A percentile compares a stretch with the other conserved stretches of the same genome.
Conservation (phyloP, 306 rosid species). For the Vachellia collinsii region DNA sequence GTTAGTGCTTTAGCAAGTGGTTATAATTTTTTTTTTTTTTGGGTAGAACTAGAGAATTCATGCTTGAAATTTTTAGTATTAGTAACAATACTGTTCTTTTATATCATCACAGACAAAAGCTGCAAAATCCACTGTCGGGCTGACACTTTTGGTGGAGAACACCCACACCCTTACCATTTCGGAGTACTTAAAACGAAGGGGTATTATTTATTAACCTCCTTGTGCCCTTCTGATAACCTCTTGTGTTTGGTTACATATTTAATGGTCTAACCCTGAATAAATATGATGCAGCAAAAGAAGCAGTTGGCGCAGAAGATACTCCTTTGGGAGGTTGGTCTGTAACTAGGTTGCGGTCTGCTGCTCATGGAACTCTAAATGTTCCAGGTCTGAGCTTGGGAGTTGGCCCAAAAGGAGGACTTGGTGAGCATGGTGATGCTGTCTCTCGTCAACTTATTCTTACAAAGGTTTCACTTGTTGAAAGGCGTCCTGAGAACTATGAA, state of each 20-base stretch:
- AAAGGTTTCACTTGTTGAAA: slow-evolving; percentile 91
- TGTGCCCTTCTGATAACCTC: slow-evolving; percentile 16
- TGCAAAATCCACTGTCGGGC: slow-evolving; percentile 87
- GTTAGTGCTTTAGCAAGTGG: slow-evolving; percentile 16
- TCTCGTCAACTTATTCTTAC: slow-evolving; percentile 98
- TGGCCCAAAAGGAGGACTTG: slow-evolving; percentile 99
- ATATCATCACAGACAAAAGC: slow-evolving; percentile 79
- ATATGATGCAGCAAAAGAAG: slow-evolving; percentile 79
- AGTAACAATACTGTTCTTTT: slow-evolving; percentile 31
- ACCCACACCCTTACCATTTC: slow-evolving; percentile 73
- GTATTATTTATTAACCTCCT: slow-evolving; percentile 50
- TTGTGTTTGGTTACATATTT: slow-evolving; percentile 17
- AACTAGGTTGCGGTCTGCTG: slow-evolving; percentile 95
- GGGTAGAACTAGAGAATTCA: slow-evolving; percentile 6
- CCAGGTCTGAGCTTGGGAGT: slow-evolving; percentile 91
- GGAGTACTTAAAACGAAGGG: slow-evolving; percentile 85
- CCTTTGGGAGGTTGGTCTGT: slow-evolving; percentile 98
- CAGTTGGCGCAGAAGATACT: slow-evolving; percentile 97
- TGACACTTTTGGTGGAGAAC: slow-evolving; percentile 78
- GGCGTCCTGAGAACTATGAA: slow-evolving; percentile 99
- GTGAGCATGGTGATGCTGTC: slow-evolving; percentile 97
- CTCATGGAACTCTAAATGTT: slow-evolving; percentile 91
- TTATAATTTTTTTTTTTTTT: slow-evolving; percentile 29
- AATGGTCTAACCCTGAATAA: slow-evolving; percentile 30
- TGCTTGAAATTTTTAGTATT: slow-evolving; percentile 20